These are phyloP conservation scores for Pyricularia grisea DNA, from an alignment of 2,329 filamentous ascomycete species.

Conservation along the genomic window DNA sequence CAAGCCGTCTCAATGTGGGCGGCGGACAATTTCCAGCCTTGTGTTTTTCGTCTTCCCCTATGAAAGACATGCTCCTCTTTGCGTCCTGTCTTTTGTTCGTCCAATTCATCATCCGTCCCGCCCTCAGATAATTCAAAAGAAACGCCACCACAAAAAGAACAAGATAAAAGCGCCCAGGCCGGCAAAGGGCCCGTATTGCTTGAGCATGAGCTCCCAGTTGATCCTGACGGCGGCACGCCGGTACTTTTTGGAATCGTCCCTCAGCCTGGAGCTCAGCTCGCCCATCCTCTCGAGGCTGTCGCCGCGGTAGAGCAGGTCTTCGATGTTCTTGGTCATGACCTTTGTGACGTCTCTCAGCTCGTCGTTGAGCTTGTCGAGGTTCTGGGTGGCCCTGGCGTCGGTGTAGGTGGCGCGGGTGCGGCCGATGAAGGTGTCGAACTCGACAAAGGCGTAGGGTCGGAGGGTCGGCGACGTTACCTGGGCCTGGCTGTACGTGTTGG, in stretches of 20 bases:
- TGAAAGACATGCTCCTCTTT: neutral
- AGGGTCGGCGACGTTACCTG: slow-evolving; percentile 68
- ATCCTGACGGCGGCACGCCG: slow-evolving; percentile 85
- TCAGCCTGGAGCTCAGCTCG: slow-evolving; percentile 76
- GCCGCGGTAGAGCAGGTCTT: slow-evolving; percentile 89
- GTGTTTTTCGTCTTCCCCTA: neutral
- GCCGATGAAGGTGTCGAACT: slow-evolving; percentile 95
- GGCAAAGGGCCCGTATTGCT: slow-evolving; percentile 92
- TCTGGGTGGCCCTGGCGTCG: slow-evolving; percentile 81
- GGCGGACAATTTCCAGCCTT: neutral
- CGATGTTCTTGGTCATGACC: slow-evolving; percentile 99
- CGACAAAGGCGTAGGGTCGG: slow-evolving; percentile 92
- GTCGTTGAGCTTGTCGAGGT: slow-evolving; percentile 91
- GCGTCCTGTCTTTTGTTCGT: neutral
- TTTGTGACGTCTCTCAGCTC: slow-evolving; percentile 96
- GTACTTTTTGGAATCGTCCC: slow-evolving; percentile 94
- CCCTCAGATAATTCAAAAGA: slow-evolving; percentile 53
- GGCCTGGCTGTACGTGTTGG: slow-evolving; percentile 64
- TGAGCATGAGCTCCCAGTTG: slow-evolving; percentile 94
- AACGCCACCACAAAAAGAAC: slow-evolving; percentile 84
- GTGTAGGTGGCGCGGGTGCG: slow-evolving; percentile 91
- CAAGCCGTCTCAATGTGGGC: neutral
- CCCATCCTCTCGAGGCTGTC: slow-evolving; percentile 96
- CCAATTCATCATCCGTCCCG: neutral
- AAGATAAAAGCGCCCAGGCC: slow-evolving; percentile 74